phyloP scores from a whole-genome alignment of 768 basidiomycete species.

The Macrolepiota dolichaula region DNA sequence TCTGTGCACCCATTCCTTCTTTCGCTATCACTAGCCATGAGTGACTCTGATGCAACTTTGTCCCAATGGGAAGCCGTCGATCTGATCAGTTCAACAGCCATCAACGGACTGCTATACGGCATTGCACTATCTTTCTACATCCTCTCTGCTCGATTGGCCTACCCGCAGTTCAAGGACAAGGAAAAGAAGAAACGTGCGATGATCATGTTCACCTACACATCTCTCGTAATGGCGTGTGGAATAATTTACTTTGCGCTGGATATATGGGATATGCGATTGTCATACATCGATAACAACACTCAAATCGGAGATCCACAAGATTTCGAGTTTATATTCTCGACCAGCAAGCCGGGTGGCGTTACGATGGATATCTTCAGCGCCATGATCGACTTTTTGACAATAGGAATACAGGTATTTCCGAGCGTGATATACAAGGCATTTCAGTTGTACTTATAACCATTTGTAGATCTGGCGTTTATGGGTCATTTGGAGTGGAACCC shows the following conservation, averaged over 20 bases:
- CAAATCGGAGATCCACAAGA: background rate
- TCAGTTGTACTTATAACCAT: background rate
- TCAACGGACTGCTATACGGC: background rate
- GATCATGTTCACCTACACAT: background rate
- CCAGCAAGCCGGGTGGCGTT: background rate
- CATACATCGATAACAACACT: background rate
- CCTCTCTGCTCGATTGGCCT: background rate
- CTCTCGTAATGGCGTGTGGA: background rate
- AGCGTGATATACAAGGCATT: background rate
- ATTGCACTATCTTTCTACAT: background rate
- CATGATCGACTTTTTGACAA: background rate
- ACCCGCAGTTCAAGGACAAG: background rate
- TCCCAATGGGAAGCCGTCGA: background rate
- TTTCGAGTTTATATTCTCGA: background rate
- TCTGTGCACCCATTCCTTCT: no score
- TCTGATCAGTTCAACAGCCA: background rate
- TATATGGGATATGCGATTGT: background rate
- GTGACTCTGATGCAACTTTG: no score
- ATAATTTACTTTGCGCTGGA: background rate
- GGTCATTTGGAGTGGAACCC: background rate
- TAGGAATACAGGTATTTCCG: slow-evolving; percentile 4
- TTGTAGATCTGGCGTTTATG: background rate
- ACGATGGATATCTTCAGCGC: background rate
- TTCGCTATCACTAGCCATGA: no score
- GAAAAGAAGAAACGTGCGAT: background rate